Evolutionary conservation across 768 basidiomycete genomes (phyloP).

Genomic region (Hemileccinum impolitum): DNA sequence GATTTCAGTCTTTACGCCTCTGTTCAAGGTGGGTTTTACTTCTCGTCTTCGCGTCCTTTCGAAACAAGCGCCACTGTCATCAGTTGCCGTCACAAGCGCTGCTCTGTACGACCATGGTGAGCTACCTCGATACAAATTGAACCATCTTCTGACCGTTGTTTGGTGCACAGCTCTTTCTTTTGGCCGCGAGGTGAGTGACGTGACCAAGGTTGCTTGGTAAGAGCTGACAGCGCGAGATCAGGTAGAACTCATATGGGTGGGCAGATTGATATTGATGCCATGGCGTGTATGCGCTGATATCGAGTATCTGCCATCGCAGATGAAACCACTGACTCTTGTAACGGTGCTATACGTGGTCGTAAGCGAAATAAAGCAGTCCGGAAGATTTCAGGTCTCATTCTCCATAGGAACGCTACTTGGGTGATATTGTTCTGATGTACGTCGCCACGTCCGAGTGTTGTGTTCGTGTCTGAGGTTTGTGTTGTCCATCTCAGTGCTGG

Average conservation of each 20-base stretch:
- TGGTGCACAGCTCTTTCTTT: slow-evolving; percentile 20
- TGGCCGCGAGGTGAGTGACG: slow-evolving; percentile 25
- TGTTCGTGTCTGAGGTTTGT: slow-evolving; percentile 3
- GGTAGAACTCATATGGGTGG: slow-evolving; percentile 33
- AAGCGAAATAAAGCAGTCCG: neutral
- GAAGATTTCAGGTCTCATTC: neutral
- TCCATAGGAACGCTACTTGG: slow-evolving; percentile 29
- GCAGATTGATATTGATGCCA: neutral
- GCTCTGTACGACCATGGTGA: slow-evolving; percentile 31
- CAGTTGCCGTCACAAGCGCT: slow-evolving; percentile 28
- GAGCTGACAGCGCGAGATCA: slow-evolving; percentile 6
- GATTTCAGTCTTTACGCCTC: slow-evolving; percentile 16
- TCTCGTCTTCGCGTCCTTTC: neutral
- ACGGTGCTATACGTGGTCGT: slow-evolving; percentile 25
- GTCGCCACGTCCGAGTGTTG: neutral
- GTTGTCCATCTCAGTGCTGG: slow-evolving; percentile 10
- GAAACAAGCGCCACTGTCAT: slow-evolving; percentile 5
- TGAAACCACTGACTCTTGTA: slow-evolving; percentile 25
- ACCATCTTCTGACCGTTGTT: neutral
- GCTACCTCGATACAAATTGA: neutral
- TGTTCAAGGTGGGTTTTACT: slow-evolving; percentile 21
- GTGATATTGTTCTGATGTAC: slow-evolving; percentile 30
- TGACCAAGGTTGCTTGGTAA: neutral
- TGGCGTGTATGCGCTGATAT: neutral
- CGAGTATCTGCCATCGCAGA: slow-evolving; percentile 13